Evolutionary conservation across 352 stramenopile species (phyloP), one percentile per base, ranked within the genome.

Genomic region (Pseudoperonospora humuli): DNA sequence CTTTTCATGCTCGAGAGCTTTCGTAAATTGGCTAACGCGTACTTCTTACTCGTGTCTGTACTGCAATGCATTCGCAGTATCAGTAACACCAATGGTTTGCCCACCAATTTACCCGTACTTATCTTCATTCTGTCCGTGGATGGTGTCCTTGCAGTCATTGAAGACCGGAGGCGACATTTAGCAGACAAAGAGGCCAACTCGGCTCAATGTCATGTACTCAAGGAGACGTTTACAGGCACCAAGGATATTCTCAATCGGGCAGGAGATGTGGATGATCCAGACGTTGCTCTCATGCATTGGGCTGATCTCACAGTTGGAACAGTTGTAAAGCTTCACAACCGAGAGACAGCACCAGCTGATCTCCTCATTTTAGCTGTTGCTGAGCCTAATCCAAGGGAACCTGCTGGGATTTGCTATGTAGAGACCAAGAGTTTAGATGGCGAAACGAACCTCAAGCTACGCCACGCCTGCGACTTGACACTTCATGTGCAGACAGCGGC

Each of bases 391-490:
- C 61, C 72, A 2, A 64, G 45, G 9, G 57, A 79, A 28, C 74
- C 84, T 0, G 76, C 69, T 3, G 78, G 81, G 18, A 84, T 89
- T 20, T 88, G 75, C 58, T 95, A 91, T 47, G 78, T 93, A 6
- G 79, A 95, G 61, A 96, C 86, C 36, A 86, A 85, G 45, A 88
- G 69, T 39, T 56, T 96, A 6, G 86, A 96, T 42, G 86, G 86
- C 9, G 86, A 96, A 35, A 96, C 86, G 7, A 96, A 96, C 44
- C 58, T 96, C 26, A 96, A 96, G 57, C 53, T 92, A 24, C 77
- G 85, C 15, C 67, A 90, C 17, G 75, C 75, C 0, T 74, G 70
- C 14, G 63, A 91, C 19, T 53, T 56, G 26, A 87, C 76, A 23
- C 58, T 84, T 21, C 55, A 70, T 21, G 59, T 64, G 33, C 57